Percentiles rank a stretch among this genome's conserved stretches.
Conservation (phyloP, 768 basidiomycete genomes). For the Pleurotus tuoliensis region DNA sequence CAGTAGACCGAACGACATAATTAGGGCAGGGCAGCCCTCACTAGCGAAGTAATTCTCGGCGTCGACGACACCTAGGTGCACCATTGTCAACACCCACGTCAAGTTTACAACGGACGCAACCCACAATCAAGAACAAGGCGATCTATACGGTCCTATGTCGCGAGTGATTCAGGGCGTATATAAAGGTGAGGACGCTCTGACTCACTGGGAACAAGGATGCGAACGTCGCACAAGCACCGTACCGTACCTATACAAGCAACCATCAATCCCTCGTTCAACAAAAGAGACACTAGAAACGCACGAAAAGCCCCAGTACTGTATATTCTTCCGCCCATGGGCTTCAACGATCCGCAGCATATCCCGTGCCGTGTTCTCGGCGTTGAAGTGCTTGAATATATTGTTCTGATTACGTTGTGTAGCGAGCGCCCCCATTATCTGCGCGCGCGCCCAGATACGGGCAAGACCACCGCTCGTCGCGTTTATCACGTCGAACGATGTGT, state of each 20-base stretch:
- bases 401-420: constrained; percentile 23
- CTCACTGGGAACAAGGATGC: constrained; percentile 1
- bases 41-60: constrained; percentile 21
- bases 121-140: constrained; percentile 29
- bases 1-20: no score
- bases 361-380: constrained; percentile 32
- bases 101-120: neutral
- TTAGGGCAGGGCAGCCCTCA: neutral
- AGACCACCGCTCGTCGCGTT: constrained; percentile 23
- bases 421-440: constrained; percentile 26
- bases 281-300: neutral
- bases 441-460: constrained; percentile 26
- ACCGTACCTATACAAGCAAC: neutral
- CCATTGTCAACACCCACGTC: no score
- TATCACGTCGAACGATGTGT: constrained; percentile 9
- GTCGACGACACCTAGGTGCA: constrained; percentile 17
- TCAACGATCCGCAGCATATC: constrained; percentile 27
- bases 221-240: neutral
- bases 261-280: no score
- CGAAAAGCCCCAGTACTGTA: constrained; percentile 1
- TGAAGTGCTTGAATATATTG: constrained; percentile 25
- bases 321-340: neutral
- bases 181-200: neutral
- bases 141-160: constrained; percentile 24
- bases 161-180: neutral